These are phyloP conservation scores for Protea cynaroides DNA, from an alignment of 164 flowering plant genomes.

Conservation along the genomic window DNA sequence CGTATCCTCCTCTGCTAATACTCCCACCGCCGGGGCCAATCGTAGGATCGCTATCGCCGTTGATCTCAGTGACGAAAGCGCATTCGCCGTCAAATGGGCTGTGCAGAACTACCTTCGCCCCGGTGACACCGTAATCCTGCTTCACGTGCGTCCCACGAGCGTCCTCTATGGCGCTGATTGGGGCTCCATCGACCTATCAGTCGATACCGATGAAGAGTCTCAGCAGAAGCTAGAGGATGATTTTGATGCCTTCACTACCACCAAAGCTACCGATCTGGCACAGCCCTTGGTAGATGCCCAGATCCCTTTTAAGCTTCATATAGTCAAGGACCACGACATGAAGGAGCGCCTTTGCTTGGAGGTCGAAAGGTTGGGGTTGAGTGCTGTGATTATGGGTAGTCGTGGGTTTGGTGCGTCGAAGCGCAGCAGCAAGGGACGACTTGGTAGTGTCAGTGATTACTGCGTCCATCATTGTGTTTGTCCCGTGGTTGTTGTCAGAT, in stretches of 20 bases:
- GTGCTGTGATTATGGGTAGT: slow-evolving; percentile 83
- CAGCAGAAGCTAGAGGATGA: slow-evolving; percentile 57
- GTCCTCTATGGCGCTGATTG: slow-evolving; percentile 82
- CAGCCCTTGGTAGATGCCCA: slow-evolving; percentile 50
- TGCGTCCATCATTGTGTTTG: slow-evolving; percentile 81
- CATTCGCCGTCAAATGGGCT: slow-evolving; percentile 79
- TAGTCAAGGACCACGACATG: slow-evolving; percentile 81
- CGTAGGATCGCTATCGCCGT: slow-evolving; percentile 73
- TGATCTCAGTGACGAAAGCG: slow-evolving; percentile 79
- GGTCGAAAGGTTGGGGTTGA: slow-evolving; percentile 68
- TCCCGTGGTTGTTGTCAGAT: slow-evolving; percentile 81
- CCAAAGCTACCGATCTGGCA: slow-evolving; percentile 45
- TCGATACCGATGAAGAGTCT: slow-evolving; percentile 27
- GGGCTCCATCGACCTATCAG: slow-evolving; percentile 46
- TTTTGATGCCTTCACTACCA: slow-evolving; percentile 47
- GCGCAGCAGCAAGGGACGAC: slow-evolving; percentile 36
- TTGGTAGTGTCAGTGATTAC: slow-evolving; percentile 80
- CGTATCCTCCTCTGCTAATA: slow-evolving; percentile 15
- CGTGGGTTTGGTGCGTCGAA: slow-evolving; percentile 59
- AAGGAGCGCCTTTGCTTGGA: slow-evolving; percentile 78
- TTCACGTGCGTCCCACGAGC: slow-evolving; percentile 70
- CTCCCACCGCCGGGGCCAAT: slow-evolving; percentile 29
- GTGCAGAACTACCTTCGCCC: slow-evolving; percentile 80
- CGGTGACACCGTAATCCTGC: slow-evolving; percentile 67
- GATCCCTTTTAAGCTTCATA: slow-evolving; percentile 63